phyloP scores from a whole-genome alignment of 352 stramenopile genomes.

The Peronospora belbahrii region DNA sequence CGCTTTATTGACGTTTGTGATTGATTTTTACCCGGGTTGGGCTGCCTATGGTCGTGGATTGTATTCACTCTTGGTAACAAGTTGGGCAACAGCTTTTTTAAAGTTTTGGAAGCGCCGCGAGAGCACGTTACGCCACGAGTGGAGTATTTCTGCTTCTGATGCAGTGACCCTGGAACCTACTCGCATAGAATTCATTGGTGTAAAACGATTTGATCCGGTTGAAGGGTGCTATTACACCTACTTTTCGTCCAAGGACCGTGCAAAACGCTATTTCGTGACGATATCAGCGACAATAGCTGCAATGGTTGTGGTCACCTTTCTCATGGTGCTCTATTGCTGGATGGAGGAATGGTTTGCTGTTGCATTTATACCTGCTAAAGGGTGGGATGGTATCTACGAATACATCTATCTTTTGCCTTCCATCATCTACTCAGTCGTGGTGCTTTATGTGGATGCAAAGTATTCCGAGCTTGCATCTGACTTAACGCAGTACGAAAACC shows the following conservation, averaged over 20 bases:
- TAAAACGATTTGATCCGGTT: constrained; percentile 68
- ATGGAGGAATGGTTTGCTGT: constrained; percentile 65
- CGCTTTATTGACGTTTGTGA: constrained; percentile 84
- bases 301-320: constrained; percentile 54
- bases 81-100: constrained; percentile 86
- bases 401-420: constrained; percentile 68
- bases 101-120: constrained; percentile 89
- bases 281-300: constrained; percentile 54
- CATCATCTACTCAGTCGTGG: constrained; percentile 64
- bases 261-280: constrained; percentile 73
- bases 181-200: constrained; percentile 57
- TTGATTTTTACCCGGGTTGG: constrained; percentile 52
- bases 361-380: constrained; percentile 47
- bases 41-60: constrained; percentile 58
- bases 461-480: constrained; percentile 88
- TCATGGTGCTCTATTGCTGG: constrained; percentile 81
- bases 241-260: constrained; percentile 67
- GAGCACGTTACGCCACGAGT: constrained; percentile 79
- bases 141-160: constrained; percentile 51
- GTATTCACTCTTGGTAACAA: constrained; percentile 87
- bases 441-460: constrained; percentile 69
- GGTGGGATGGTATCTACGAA: constrained; percentile 55
- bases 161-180: constrained; percentile 44
- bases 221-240: constrained; percentile 81
- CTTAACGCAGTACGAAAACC: constrained; percentile 92